Evolutionary conservation across 805 yeast genomes (phyloP).

Genomic region (Hemisphaericaspora nanyangensis): DNA sequence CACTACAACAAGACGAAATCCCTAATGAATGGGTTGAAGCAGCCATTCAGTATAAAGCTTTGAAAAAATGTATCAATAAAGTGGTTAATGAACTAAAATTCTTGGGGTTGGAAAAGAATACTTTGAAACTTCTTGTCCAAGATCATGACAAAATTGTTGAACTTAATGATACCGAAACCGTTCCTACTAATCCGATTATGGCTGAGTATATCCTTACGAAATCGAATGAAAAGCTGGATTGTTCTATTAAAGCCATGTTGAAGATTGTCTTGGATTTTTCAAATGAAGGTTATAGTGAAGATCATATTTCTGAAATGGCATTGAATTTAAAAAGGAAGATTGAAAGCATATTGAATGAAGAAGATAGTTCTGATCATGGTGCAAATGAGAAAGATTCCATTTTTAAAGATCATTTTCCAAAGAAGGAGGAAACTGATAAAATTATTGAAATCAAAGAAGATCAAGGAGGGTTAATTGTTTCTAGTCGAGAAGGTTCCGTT

Average conservation of each 20-base stretch:
- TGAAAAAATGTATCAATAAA: slow-evolving; percentile 62
- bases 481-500: slow-evolving; percentile 5
- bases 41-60: slow-evolving; percentile 68
- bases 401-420: background rate
- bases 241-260: slow-evolving; percentile 34
- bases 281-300: slow-evolving; percentile 25
- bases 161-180: slow-evolving; percentile 28
- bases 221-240: slow-evolving; percentile 13
- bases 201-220: slow-evolving; percentile 41
- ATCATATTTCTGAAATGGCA: slow-evolving; percentile 29
- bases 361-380: slow-evolving; percentile 13
- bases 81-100: slow-evolving; percentile 60
- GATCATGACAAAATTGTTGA: slow-evolving; percentile 26
- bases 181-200: slow-evolving; percentile 35
- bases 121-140: slow-evolving; percentile 33
- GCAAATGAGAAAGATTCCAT: background rate
- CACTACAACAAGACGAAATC: slow-evolving; percentile 53
- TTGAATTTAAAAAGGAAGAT: slow-evolving; percentile 24
- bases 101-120: slow-evolving; percentile 54
- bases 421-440: slow-evolving; percentile 8
- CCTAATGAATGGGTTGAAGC: slow-evolving; percentile 66
- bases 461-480: slow-evolving; percentile 12
- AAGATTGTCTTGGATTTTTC: slow-evolving; percentile 34
- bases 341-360: slow-evolving; percentile 21
- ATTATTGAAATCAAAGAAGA: slow-evolving; percentile 28